A percentile compares a stretch with the other conserved stretches of the same genome.
Evolutionary conservation across 2,329 filamentous ascomycete species (phyloP).

Genomic region (Alternaria consortialis): DNA sequence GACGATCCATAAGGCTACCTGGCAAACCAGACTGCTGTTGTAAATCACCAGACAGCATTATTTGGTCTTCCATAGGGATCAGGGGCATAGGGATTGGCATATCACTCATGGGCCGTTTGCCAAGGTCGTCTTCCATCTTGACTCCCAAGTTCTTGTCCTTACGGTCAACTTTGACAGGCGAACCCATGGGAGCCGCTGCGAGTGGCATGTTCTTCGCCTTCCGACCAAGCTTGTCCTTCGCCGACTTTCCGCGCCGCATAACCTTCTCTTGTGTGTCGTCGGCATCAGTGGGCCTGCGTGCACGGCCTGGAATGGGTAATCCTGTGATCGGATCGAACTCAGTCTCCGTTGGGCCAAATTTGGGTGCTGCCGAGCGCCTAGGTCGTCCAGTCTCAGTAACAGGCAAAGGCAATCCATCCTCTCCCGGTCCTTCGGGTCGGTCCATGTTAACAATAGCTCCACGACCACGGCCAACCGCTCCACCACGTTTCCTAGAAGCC

Average conservation of each 20-base stretch:
- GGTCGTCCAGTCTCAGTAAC: constrained; percentile 61
- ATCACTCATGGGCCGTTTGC: constrained; percentile 40
- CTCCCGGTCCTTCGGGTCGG: constrained; percentile 50
- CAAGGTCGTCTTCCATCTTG: constrained; percentile 47
- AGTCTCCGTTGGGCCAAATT: constrained; percentile 71
- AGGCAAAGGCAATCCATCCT: constrained; percentile 50
- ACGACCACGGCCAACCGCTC: constrained; percentile 58
- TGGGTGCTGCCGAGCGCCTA: constrained; percentile 69
- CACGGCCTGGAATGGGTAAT: constrained; percentile 47
- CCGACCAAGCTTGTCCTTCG: constrained; percentile 51
- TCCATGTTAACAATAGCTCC: constrained; percentile 65
- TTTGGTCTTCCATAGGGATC: constrained; percentile 38
- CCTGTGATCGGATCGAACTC: constrained; percentile 65
- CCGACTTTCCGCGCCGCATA: constrained; percentile 54
- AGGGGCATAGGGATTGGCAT: constrained; percentile 39
- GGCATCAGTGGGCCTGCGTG: constrained; percentile 43
- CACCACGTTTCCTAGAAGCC: constrained; percentile 43
- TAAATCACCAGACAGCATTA: constrained; percentile 33
- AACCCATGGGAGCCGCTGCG: constrained; percentile 49
- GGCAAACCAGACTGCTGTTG: constrained; percentile 28
- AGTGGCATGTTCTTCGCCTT: constrained; percentile 55
- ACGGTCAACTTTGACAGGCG: constrained; percentile 47
- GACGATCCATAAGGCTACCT: constrained; percentile 47
- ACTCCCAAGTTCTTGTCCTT: constrained; percentile 44
- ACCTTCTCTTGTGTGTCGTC: constrained; percentile 46